These are phyloP conservation scores for Tagetes patula DNA, from an alignment of 129 eudicot species.

Conservation along the genomic window DNA sequence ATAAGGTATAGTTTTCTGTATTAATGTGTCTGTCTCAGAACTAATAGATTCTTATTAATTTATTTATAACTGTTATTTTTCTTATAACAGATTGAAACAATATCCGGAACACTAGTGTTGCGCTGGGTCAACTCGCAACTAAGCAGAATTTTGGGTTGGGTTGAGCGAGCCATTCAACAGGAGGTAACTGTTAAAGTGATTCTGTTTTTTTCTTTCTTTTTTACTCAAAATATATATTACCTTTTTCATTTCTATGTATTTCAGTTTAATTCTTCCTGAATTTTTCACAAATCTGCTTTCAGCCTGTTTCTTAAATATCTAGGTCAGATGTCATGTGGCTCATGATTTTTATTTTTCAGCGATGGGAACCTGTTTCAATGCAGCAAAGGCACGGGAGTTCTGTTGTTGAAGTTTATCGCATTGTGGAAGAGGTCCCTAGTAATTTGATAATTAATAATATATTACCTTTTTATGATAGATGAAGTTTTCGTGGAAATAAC, in stretches of 20 bases:
- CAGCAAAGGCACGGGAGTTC: slow-evolving; percentile 98
- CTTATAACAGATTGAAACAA: slow-evolving; percentile 65
- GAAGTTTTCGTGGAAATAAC: background rate
- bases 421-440: slow-evolving; percentile 85
- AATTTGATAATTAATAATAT: slow-evolving; percentile 16
- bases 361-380: slow-evolving; percentile 90
- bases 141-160: slow-evolving; percentile 79
- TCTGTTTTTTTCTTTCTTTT: background rate
- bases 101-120: slow-evolving; percentile 94
- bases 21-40: slow-evolving; percentile 4
- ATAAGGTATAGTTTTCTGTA: slow-evolving; percentile 56
- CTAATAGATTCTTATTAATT: background rate
- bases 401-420: slow-evolving; percentile 94
- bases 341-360: slow-evolving; percentile 44
- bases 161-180: slow-evolving; percentile 91
- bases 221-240: background rate
- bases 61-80: slow-evolving; percentile 12
- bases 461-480: slow-evolving; percentile 3
- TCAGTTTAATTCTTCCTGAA: background rate
- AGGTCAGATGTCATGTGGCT: slow-evolving; percentile 13
- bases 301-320: background rate
- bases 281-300: slow-evolving; percentile 1
- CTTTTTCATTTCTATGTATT: background rate
- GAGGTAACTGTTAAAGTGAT: slow-evolving; percentile 60
- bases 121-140: slow-evolving; percentile 97